These are phyloP conservation scores for Xylaria sp. DNA, from an alignment of 2,329 filamentous ascomycete species.

Conservation along the genomic window DNA sequence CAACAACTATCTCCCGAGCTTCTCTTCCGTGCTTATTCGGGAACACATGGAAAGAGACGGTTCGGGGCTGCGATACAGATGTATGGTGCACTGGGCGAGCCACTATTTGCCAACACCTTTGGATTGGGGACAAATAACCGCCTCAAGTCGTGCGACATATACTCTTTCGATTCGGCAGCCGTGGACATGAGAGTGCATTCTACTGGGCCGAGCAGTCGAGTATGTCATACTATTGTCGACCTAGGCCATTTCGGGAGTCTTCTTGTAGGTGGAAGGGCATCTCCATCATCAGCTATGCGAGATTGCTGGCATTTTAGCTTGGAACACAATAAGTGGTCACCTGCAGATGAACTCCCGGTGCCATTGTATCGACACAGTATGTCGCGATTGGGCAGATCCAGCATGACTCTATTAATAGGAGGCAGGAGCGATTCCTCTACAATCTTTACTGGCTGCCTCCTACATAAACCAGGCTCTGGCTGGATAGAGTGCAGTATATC, in stretches of 20 bases:
- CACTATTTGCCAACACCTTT: conserved; percentile 58
- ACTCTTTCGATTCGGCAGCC: conserved; percentile 49
- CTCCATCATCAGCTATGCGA: conserved; percentile 73
- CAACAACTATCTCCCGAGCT: conserved; percentile 33
- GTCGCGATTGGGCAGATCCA: conserved; percentile 61
- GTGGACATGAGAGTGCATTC: conserved; percentile 39
- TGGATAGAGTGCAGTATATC: conserved; percentile 59
- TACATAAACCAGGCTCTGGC: conserved; percentile 62
- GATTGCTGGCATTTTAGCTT: conserved; percentile 81
- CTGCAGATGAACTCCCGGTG: conserved; percentile 72
- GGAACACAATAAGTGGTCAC: conserved; percentile 67
- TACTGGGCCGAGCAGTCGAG: conserved; percentile 59
- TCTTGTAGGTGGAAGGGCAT: conserved; percentile 81
- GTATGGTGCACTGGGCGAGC: conserved; percentile 54
- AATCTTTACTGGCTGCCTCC: conserved; percentile 63
- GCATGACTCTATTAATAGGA: conserved; percentile 68
- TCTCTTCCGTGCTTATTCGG: conserved; percentile 53
- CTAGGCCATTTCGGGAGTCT: conserved; percentile 69
- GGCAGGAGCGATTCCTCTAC: conserved; percentile 65
- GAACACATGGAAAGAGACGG: conserved; percentile 62
- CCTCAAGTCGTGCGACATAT: conserved; percentile 64
- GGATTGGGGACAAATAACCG: conserved; percentile 59
- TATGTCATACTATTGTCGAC: conserved; percentile 82
- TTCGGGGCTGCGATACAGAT: conserved; percentile 68
- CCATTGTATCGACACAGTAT: conserved; percentile 81